Percentiles rank a stretch among this genome's conserved stretches.
These are phyloP conservation scores for Saposhnikovia divaricata DNA, from an alignment of 129 eudicot species.

Conservation along the genomic window DNA sequence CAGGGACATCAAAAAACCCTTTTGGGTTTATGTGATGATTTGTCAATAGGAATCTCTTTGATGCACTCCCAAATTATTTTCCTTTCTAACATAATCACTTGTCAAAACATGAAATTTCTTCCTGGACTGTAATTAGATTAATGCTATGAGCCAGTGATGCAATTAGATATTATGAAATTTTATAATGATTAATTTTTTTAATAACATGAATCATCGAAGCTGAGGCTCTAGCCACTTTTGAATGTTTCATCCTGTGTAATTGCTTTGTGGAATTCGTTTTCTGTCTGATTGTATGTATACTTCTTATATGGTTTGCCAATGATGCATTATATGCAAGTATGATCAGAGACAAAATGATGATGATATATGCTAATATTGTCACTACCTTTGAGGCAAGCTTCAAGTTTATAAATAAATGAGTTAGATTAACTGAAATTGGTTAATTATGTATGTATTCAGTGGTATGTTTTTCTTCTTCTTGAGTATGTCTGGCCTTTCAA, in stretches of 20 bases:
- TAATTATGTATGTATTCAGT: not conserved
- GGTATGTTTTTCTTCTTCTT: too few species aligned
- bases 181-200: slow-evolving; percentile 7
- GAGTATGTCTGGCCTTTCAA: not conserved
- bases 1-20: too few species aligned
- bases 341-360: slow-evolving; percentile 44
- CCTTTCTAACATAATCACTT: too few species aligned
- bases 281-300: too few species aligned
- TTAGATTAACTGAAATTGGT: not conserved
- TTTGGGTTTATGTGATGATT: too few species aligned
- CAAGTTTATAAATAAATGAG: not conserved
- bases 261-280: not conserved
- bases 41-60: too few species aligned
- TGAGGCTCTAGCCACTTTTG: slow-evolving; percentile 8
- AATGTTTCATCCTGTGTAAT: not conserved
- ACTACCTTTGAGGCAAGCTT: slow-evolving; percentile 86
- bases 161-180: too few species aligned
- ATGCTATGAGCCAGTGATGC: too few species aligned
- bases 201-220: slow-evolving; percentile 29
- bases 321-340: slow-evolving; percentile 39
- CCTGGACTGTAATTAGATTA: too few species aligned
- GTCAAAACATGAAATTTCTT: too few species aligned
- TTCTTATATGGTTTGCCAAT: slow-evolving; percentile 29
- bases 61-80: too few species aligned
- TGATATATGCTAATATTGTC: slow-evolving; percentile 54